phyloP scores from a whole-genome alignment of 768 basidiomycete species.

The Trametes cingulata region DNA sequence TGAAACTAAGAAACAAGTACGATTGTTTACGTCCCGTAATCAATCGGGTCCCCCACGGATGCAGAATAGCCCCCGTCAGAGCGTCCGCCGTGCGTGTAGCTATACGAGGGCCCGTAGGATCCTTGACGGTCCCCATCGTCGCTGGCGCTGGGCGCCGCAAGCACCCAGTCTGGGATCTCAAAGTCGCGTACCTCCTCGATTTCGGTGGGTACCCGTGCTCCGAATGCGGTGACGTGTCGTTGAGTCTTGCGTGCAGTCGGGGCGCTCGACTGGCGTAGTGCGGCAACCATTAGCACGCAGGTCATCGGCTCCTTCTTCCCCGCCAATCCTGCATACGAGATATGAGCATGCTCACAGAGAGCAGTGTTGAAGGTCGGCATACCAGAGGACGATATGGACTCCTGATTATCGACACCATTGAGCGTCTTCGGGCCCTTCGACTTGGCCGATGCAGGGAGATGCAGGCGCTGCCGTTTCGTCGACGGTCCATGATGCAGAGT shows the following conservation, averaged over 20 bases:
- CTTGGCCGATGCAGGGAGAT: neutral
- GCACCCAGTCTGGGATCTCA: slow-evolving; percentile 57
- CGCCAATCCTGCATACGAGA: slow-evolving; percentile 16
- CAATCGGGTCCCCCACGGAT: slow-evolving; percentile 4
- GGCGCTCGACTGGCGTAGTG: slow-evolving; percentile 47
- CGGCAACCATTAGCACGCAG: slow-evolving; percentile 49
- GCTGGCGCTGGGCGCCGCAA: slow-evolving; percentile 14
- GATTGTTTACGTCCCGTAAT: slow-evolving; percentile 1
- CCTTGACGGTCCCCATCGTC: slow-evolving; percentile 15
- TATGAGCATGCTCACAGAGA: neutral
- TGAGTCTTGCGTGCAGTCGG: slow-evolving; percentile 50
- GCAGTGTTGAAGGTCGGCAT: neutral
- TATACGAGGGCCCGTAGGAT: slow-evolving; percentile 10
- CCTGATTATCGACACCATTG: neutral
- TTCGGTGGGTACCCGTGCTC: slow-evolving; percentile 52
- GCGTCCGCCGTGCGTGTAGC: slow-evolving; percentile 12
- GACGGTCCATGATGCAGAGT: slow-evolving; percentile 9
- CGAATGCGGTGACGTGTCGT: slow-evolving; percentile 60
- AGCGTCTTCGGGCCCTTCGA: slow-evolving; percentile 3
- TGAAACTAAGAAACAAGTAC: neutral
- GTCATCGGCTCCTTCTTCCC: slow-evolving; percentile 16
- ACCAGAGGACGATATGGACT: slow-evolving; percentile 17
- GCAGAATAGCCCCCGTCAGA: slow-evolving; percentile 10
- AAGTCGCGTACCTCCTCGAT: slow-evolving; percentile 54
- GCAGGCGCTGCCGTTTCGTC: slow-evolving; percentile 11